A percentile compares a stretch with the other conserved stretches of the same genome.
phyloP scores from a whole-genome alignment of 257 asterid genomes.

The Leonotis leonurus region DNA sequence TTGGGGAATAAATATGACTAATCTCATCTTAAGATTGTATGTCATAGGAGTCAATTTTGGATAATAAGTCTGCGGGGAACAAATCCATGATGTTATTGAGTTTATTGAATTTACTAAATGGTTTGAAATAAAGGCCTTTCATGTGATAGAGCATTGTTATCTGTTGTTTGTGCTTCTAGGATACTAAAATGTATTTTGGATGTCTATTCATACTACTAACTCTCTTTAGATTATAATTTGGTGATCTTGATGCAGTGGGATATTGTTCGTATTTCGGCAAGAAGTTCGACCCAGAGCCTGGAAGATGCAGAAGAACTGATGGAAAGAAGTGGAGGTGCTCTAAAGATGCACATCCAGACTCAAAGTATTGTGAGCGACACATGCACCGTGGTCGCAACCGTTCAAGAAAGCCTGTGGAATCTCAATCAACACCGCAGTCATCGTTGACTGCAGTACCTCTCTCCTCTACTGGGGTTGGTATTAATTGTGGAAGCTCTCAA shows the following conservation, averaged over 20 bases:
- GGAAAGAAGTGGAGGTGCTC: slow-evolving; percentile 99
- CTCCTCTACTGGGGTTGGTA: slow-evolving; percentile 47
- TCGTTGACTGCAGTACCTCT: slow-evolving; percentile 54
- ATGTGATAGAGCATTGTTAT: not conserved
- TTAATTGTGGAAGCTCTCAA: slow-evolving; percentile 48
- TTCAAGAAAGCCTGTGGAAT: slow-evolving; percentile 99
- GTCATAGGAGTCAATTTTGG: not conserved
- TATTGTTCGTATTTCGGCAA: slow-evolving; percentile 88
- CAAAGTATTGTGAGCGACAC: slow-evolving; percentile 97
- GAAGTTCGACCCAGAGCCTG: slow-evolving; percentile 93
- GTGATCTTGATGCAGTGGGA: slow-evolving; percentile 48
- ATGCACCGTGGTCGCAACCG: slow-evolving; percentile 98
- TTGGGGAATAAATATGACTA: not conserved
- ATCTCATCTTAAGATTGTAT: not conserved
- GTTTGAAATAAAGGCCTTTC: not conserved
- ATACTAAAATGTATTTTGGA: not conserved
- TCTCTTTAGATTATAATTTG: not conserved
- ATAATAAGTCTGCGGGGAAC: not conserved
- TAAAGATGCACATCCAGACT: slow-evolving; percentile 88
- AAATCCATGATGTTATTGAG: not conserved
- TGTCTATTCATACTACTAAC: not conserved
- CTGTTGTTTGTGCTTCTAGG: not conserved
- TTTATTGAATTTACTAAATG: not conserved
- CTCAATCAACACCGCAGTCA: slow-evolving; percentile 76
- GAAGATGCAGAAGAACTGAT: slow-evolving; percentile 96